Conservation (phyloP, 1,284 basidiomycete species). For the Trametes sp. region DNA sequence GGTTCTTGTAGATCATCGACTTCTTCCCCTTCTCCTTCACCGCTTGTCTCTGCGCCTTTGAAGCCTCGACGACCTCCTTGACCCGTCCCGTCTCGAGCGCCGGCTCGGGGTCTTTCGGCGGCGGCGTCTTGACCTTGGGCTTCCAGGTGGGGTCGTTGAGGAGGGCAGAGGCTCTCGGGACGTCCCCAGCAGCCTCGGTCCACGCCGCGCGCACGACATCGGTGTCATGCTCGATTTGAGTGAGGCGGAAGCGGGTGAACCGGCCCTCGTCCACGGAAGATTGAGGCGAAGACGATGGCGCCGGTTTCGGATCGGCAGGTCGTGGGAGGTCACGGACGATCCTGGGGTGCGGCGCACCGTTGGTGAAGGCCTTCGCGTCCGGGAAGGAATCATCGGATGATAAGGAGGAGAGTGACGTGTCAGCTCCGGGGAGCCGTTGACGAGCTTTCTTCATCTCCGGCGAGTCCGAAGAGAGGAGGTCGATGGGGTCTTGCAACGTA, state of each 20-base stretch:
- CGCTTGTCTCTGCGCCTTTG: constrained; percentile 65
- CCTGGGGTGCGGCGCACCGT: constrained; percentile 56
- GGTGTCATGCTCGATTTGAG: constrained; percentile 58
- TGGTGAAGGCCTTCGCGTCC: constrained; percentile 51
- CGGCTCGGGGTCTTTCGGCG: constrained; percentile 41
- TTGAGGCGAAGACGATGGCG: constrained; percentile 27
- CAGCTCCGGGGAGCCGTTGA: constrained; percentile 53
- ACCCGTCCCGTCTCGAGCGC: constrained; percentile 61
- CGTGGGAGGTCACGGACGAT: constrained; percentile 59
- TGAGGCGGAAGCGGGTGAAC: constrained; percentile 67
- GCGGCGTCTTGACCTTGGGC: constrained; percentile 38
- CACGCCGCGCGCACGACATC: constrained; percentile 66
- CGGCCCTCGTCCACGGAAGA: constrained; percentile 36
- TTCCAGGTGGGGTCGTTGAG: constrained; percentile 66
- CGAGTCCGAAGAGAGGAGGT: constrained; percentile 58
- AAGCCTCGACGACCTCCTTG: constrained; percentile 73
- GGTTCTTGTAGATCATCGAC: constrained; percentile 79
- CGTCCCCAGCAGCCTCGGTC: constrained; percentile 64
- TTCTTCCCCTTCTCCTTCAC: constrained; percentile 76
- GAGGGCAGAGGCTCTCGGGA: constrained; percentile 62
- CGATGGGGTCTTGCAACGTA: constrained; percentile 46
- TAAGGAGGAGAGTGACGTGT: constrained; percentile 52
- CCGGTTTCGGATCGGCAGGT: constrained; percentile 27
- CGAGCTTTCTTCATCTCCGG: constrained; percentile 62
- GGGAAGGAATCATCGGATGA: constrained; percentile 69